These are phyloP conservation scores for Lasiodiplodia hormozganensis DNA, from an alignment of 2,329 filamentous ascomycete species.

Conservation along the genomic window DNA sequence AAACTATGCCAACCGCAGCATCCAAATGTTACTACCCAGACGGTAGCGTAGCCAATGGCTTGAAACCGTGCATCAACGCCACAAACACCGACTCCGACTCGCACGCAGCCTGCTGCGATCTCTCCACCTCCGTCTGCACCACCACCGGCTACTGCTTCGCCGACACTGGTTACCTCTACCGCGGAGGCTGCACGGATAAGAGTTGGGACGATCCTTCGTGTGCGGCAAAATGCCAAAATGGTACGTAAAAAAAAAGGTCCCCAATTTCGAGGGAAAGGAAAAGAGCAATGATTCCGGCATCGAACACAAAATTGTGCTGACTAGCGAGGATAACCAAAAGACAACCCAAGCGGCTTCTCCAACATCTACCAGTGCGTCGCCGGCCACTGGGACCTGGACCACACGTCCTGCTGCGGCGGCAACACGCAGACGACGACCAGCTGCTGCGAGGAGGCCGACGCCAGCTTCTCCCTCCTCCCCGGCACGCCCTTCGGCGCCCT, in stretches of 20 bases:
- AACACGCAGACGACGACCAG: neutral
- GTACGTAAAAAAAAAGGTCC: neutral
- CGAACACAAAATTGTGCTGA: neutral
- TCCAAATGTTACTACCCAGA: neutral
- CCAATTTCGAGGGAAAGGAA: neutral
- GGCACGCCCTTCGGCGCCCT: neutral
- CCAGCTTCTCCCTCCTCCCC: neutral
- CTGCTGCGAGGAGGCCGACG: neutral
- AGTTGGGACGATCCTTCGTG: neutral
- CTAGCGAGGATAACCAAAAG: neutral
- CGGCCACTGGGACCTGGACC: neutral
- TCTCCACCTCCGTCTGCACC: neutral
- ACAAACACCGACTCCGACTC: neutral
- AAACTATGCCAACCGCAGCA: neutral
- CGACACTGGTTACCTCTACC: neutral
- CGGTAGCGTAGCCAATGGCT: neutral
- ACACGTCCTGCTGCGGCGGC: neutral
- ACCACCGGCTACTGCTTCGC: neutral
- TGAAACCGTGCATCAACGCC: neutral
- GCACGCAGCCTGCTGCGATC: neutral
- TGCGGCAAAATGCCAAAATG: neutral
- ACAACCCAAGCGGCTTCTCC: neutral
- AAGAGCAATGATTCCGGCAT: neutral
- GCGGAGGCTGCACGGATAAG: neutral
- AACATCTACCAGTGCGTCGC: neutral